Percentiles rank a stretch among this genome's conserved stretches.
phyloP scores from a whole-genome alignment of 148 eudicot genomes.

The Dianthus caryophyllus region DNA sequence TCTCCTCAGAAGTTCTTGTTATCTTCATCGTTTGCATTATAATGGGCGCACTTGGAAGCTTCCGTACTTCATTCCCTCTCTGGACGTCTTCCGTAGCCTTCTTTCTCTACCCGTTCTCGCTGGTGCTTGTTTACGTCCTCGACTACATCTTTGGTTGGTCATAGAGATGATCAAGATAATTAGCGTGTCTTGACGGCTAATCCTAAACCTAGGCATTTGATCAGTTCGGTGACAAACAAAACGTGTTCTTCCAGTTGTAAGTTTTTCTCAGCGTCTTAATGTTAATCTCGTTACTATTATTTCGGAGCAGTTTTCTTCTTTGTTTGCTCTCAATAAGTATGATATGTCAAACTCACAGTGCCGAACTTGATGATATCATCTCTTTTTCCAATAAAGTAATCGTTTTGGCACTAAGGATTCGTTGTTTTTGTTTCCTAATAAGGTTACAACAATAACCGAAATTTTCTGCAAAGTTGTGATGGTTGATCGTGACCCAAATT shows the following conservation, averaged over 20 bases:
- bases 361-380: background rate
- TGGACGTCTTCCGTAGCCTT: slow-evolving; percentile 84
- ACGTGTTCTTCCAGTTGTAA: background rate
- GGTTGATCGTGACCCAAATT: background rate
- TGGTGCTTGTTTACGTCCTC: slow-evolving; percentile 74
- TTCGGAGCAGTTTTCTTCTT: slow-evolving; percentile 13
- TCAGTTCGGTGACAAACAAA: background rate
- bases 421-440: background rate
- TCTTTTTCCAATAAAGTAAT: background rate
- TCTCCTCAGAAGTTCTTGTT: slow-evolving; percentile 93
- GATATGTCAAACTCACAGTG: background rate
- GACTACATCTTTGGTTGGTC: slow-evolving; percentile 89
- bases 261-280: no score
- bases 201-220: slow-evolving; percentile 1
- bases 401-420: background rate
- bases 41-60: slow-evolving; percentile 71
- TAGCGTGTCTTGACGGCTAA: slow-evolving; percentile 2
- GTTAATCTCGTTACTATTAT: background rate
- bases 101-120: slow-evolving; percentile 73
- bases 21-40: slow-evolving; percentile 70
- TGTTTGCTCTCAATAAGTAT: background rate
- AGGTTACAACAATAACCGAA: background rate
- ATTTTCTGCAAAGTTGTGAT: background rate
- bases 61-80: slow-evolving; percentile 70
- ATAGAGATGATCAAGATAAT: slow-evolving; percentile 27